These are phyloP conservation scores for Blastosporella zonata DNA, from an alignment of 1,284 basidiomycete genomes.

Conservation along the genomic window DNA sequence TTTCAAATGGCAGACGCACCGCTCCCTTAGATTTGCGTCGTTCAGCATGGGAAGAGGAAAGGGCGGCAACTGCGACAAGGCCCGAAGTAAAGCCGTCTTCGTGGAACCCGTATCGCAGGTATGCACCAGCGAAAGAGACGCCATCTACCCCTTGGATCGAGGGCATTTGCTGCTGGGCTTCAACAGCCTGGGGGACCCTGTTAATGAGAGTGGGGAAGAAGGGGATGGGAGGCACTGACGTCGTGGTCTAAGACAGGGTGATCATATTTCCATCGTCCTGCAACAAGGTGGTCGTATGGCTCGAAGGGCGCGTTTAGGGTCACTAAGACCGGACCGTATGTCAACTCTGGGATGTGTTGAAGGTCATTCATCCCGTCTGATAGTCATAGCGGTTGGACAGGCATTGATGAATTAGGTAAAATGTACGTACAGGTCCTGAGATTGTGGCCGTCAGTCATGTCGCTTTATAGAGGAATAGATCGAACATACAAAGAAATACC, in stretches of 20 bases:
- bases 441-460: background rate
- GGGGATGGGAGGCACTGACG: background rate
- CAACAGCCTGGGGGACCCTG: constrained; percentile 47
- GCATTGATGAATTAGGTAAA: background rate
- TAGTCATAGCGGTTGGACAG: constrained; percentile 2
- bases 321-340: constrained; percentile 70
- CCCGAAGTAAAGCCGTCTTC: constrained; percentile 80
- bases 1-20: constrained; percentile 16
- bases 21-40: background rate
- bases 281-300: constrained; percentile 46
- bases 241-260: constrained; percentile 27
- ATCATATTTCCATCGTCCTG: constrained; percentile 61
- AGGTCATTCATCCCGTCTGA: constrained; percentile 70
- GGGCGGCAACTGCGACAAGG: constrained; percentile 37
- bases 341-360: constrained; percentile 59
- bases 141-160: constrained; percentile 64
- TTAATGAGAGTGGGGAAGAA: constrained; percentile 63
- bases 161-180: constrained; percentile 52
- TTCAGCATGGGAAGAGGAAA: constrained; percentile 1
- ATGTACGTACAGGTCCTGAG: constrained; percentile 40
- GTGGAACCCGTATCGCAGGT: constrained; percentile 78
- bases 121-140: constrained; percentile 77
- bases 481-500: constrained; percentile 61
- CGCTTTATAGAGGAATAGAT: constrained; percentile 10
- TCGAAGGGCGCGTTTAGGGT: constrained; percentile 75